A percentile compares a stretch with the other conserved stretches of the same genome.
Conservation (phyloP, 306 rosid genomes). For the Coriaria nepalensis region DNA sequence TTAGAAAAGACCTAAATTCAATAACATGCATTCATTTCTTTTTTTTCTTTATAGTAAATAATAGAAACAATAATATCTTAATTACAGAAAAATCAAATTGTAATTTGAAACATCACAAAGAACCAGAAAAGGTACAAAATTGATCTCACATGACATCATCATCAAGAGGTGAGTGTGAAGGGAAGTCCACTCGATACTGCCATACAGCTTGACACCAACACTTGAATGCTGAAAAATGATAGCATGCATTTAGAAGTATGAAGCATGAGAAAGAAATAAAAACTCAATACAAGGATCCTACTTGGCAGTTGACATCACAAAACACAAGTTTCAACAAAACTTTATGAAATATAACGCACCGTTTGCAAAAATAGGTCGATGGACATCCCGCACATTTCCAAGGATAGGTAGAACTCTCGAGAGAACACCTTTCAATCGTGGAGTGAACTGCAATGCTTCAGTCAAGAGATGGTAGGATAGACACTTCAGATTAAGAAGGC, state of each 20-base stretch:
- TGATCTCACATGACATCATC: slow-evolving; percentile 83
- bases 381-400: slow-evolving; percentile 80
- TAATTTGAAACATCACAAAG: slow-evolving; percentile 2
- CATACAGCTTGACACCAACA: slow-evolving; percentile 99
- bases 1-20: slow-evolving; percentile 71
- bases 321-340: slow-evolving; percentile 10
- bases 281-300: slow-evolving; percentile 2
- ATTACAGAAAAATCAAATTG: slow-evolving; percentile 19
- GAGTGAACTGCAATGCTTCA: slow-evolving; percentile 83
- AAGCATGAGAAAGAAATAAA: slow-evolving; percentile 10
- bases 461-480: slow-evolving; percentile 19
- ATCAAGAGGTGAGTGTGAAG: slow-evolving; percentile 52
- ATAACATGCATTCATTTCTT: neutral
- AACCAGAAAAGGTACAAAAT: slow-evolving; percentile 10
- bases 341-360: slow-evolving; percentile 37
- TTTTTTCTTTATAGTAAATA: slow-evolving; percentile 15
- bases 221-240: slow-evolving; percentile 68
- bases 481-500: slow-evolving; percentile 18
- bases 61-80: slow-evolving; percentile 13
- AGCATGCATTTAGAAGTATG: slow-evolving; percentile 11
- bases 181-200: slow-evolving; percentile 63
- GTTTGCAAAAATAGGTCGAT: slow-evolving; percentile 80
- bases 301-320: slow-evolving; percentile 13
- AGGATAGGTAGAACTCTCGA: slow-evolving; percentile 88
- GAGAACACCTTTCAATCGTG: slow-evolving; percentile 79